Percentiles rank a stretch among this genome's conserved stretches.
phyloP scores from a whole-genome alignment of 257 asterid genomes.

The Jacaranda mimosifolia region DNA sequence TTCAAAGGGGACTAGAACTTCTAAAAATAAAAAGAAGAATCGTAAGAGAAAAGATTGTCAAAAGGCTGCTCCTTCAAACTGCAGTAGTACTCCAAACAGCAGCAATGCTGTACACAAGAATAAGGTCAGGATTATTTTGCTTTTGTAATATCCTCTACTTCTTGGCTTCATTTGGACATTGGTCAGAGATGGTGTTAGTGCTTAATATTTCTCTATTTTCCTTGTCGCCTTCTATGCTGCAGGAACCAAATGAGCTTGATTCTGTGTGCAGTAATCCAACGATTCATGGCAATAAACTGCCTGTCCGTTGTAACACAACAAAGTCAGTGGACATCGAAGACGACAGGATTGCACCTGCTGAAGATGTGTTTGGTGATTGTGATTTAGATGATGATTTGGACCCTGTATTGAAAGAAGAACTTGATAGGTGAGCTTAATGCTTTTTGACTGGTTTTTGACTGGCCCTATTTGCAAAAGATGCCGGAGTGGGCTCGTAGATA shows the following conservation, averaged over 20 bases:
- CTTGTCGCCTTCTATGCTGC: slow-evolving; percentile 37
- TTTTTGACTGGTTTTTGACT: slow-evolving; percentile 28
- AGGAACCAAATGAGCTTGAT: slow-evolving; percentile 55
- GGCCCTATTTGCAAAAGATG: slow-evolving; percentile 1
- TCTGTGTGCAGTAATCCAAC: slow-evolving; percentile 41
- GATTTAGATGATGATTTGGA: slow-evolving; percentile 87
- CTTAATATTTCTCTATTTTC: slow-evolving; percentile 17
- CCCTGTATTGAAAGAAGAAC: slow-evolving; percentile 82
- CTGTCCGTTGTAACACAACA: slow-evolving; percentile 46
- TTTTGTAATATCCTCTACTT: slow-evolving; percentile 24
- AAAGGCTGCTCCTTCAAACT: slow-evolving; percentile 49
- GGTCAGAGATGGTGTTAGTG: slow-evolving; percentile 9
- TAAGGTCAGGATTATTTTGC: slow-evolving; percentile 43
- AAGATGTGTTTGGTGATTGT: slow-evolving; percentile 69
- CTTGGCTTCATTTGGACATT: slow-evolving; percentile 25
- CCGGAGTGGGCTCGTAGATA: slow-evolving; percentile 3
- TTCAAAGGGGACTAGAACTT: slow-evolving; percentile 54
- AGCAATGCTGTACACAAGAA: slow-evolving; percentile 39
- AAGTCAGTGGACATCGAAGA: slow-evolving; percentile 53
- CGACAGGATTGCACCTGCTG: slow-evolving; percentile 57
- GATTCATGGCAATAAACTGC: slow-evolving; percentile 38
- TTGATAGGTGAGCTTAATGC: slow-evolving; percentile 70
- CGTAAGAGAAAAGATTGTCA: slow-evolving; percentile 78
- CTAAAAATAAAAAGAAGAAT: slow-evolving; percentile 78
- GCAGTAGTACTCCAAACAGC: slow-evolving; percentile 42